Evolutionary conservation across 1,284 basidiomycete species (phyloP).

Genomic region (Inonotus obliquus): DNA sequence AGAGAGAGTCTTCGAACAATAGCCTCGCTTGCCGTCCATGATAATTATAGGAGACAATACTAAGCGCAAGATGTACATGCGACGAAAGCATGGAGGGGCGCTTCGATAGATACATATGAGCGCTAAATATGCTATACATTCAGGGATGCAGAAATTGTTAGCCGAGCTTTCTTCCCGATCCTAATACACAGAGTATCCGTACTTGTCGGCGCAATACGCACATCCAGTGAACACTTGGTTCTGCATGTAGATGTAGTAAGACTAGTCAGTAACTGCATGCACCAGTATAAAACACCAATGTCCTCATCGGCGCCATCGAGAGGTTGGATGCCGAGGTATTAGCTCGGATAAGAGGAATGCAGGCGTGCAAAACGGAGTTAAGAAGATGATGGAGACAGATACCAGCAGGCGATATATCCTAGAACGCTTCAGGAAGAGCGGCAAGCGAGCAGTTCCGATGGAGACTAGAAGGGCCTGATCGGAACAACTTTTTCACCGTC

Average conservation of each 20-base stretch:
- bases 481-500: not conserved
- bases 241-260: too few relatives aligned
- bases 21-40: too few relatives aligned
- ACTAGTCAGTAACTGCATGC: too few relatives aligned
- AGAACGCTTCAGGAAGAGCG: not conserved
- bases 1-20: too few relatives aligned
- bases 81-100: not conserved
- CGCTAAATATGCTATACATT: not conserved
- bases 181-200: not conserved
- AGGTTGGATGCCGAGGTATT: not conserved
- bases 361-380: not conserved
- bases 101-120: not conserved
- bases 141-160: not conserved
- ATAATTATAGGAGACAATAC: too few relatives aligned
- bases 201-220: not conserved
- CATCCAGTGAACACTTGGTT: too few relatives aligned
- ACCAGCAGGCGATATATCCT: not conserved
- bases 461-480: not conserved
- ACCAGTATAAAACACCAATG: not conserved
- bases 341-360: not conserved
- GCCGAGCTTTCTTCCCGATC: not conserved
- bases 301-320: not conserved
- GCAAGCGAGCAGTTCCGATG: not conserved
- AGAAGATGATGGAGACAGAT: not conserved
- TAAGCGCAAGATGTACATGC: not conserved